Evolutionary conservation across 768 basidiomycete species (phyloP).

Genomic region (Lactarius evosmus): DNA sequence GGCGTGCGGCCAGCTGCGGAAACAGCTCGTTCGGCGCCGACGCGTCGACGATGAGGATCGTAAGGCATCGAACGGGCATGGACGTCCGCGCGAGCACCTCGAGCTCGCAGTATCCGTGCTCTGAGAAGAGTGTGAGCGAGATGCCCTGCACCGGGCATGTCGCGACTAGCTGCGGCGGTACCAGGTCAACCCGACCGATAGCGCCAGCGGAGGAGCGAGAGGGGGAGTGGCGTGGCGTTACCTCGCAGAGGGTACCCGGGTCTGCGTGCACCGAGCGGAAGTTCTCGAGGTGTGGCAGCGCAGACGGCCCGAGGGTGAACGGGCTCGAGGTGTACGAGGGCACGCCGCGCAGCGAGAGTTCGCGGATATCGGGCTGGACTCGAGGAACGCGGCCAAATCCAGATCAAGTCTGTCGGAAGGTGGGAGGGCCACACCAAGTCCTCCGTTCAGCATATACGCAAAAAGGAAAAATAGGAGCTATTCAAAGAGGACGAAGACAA

Average conservation of each 20-base stretch:
- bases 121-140: conserved; percentile 50
- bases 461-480: no score
- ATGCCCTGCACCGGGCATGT: conserved; percentile 49
- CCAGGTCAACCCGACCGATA: not conserved
- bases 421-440: not conserved
- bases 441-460: not conserved
- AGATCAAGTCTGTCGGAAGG: conserved; percentile 32
- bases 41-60: conserved; percentile 57
- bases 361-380: conserved; percentile 46
- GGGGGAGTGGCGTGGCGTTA: not conserved
- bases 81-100: conserved; percentile 43
- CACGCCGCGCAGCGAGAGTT: conserved; percentile 56
- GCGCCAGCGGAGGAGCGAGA: no score
- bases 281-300: conserved; percentile 47
- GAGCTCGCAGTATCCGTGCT: conserved; percentile 41
- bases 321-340: conserved; percentile 34
- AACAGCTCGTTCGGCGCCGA: conserved; percentile 41
- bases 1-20: conserved; percentile 44
- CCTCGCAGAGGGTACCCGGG: conserved; percentile 39
- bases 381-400: conserved; percentile 49
- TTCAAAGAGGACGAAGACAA: no score
- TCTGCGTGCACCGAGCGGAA: conserved; percentile 57
- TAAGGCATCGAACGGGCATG: conserved; percentile 46
- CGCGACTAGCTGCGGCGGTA: conserved; percentile 38
- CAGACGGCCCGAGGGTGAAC: conserved; percentile 37